Conservation (phyloP, 2,329 filamentous ascomycete genomes). For the Microdochium nivale region DNA sequence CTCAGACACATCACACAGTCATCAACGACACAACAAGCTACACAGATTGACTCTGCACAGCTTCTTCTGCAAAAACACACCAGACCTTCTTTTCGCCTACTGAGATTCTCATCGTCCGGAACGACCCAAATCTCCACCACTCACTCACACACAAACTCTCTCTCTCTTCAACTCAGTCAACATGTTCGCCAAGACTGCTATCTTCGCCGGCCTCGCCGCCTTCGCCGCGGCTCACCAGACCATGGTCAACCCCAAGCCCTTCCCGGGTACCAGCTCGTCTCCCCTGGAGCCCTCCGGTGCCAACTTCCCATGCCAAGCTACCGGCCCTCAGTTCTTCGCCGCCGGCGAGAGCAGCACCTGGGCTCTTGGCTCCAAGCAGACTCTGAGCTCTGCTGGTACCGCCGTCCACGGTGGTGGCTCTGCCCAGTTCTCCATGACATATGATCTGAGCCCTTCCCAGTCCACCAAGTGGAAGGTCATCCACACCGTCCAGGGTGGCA, state of each 20-base stretch:
- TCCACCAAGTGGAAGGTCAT: constrained; percentile 78
- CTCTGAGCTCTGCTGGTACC: constrained; percentile 57
- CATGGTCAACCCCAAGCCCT: constrained; percentile 62
- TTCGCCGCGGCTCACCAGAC: constrained; percentile 66
- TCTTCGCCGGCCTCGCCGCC: constrained; percentile 48
- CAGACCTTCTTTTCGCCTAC: neutral
- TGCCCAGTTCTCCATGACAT: constrained; percentile 82
- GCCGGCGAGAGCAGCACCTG: constrained; percentile 47
- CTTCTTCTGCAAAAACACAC: neutral
- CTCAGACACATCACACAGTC: neutral
- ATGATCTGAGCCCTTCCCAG: constrained; percentile 60
- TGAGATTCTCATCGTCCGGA: neutral
- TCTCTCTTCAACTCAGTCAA: constrained; percentile 26
- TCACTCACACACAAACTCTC: too few relatives aligned
- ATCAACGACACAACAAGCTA: neutral
- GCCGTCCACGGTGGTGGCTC: constrained; percentile 87
- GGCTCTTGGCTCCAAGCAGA: constrained; percentile 51
- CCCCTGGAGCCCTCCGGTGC: constrained; percentile 53
- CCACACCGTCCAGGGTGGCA: constrained; percentile 79
- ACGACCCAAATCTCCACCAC: neutral
- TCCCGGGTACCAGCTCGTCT: constrained; percentile 40
- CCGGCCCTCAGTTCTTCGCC: constrained; percentile 32
- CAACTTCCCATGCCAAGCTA: constrained; percentile 80
- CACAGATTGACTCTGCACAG: neutral
- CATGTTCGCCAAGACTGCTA: constrained; percentile 40